Evolutionary conservation across 768 basidiomycete species (phyloP).

Genomic region (Phaeolepiota aurea): DNA sequence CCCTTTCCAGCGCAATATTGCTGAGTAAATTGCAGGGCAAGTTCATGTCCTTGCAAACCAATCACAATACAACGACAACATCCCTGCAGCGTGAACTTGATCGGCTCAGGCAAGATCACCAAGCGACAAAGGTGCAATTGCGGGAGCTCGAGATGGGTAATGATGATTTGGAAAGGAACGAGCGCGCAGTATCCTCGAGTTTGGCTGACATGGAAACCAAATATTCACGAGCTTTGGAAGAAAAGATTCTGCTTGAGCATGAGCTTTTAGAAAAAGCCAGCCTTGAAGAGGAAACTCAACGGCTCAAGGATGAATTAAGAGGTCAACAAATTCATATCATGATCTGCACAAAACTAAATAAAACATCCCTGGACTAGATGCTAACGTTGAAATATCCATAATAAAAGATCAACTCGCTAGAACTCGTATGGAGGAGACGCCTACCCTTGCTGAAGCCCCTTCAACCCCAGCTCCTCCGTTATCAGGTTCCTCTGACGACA

Average conservation of each 20-base stretch:
- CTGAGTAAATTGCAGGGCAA: slow-evolving; percentile 49
- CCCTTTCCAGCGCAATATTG: no score
- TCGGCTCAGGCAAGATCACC: slow-evolving; percentile 66
- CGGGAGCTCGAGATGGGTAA: slow-evolving; percentile 96
- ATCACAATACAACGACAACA: slow-evolving; percentile 82
- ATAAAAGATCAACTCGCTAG: slow-evolving; percentile 62
- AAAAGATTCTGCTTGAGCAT: slow-evolving; percentile 95
- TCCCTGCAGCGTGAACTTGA: slow-evolving; percentile 92
- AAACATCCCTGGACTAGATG: slow-evolving; percentile 55
- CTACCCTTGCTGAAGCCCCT: slow-evolving; percentile 22
- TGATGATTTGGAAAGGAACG: slow-evolving; percentile 93
- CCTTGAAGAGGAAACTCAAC: slow-evolving; percentile 85
- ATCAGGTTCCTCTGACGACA: slow-evolving; percentile 36
- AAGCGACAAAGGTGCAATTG: slow-evolving; percentile 62
- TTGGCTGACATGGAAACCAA: slow-evolving; percentile 80
- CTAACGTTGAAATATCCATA: slow-evolving; percentile 77
- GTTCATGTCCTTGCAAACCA: slow-evolving; percentile 83
- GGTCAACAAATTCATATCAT: slow-evolving; percentile 38
- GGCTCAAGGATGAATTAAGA: slow-evolving; percentile 87
- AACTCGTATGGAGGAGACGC: slow-evolving; percentile 10
- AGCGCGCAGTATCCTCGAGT: slow-evolving; percentile 78
- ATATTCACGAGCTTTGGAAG: slow-evolving; percentile 87
- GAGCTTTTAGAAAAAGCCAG: slow-evolving; percentile 87
- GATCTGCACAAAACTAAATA: slow-evolving; percentile 2
- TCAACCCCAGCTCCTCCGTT: slow-evolving; percentile 18